Base-by-base conservation (phyloP, 2,329 filamentous ascomycete genomes). In the Nemania sp. region DNA sequence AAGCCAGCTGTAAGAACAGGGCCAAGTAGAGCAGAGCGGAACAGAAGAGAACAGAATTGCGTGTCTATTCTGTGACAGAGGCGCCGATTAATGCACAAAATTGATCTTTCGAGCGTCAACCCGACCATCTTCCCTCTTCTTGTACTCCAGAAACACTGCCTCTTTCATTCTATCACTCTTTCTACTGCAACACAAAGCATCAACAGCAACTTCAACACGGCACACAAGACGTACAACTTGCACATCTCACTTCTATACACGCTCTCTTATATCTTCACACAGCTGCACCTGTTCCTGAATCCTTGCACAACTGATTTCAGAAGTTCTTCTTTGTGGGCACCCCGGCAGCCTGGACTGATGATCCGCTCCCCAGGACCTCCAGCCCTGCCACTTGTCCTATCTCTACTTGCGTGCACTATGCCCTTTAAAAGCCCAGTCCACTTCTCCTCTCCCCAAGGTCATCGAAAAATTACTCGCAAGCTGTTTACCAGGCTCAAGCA, bases 401-500 rank as follows among this genome's bases (percentile, higher is more conserved):
- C 13, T 63, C 15, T 57, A 59, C 32, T 48, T 51, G n/a, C 55
- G 61, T 46, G 2, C 51, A 55, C 35, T 6, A 64, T 65, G 59
- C 21, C 63, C 46, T 18, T 57, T 34, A 35, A 5, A 47, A 17
- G 39, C 32, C 17, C 53, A 40, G 34, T 40, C n/a, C 56, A 45
- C 3, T 57, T 32, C 29, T 65, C 63, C 29, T 55, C 60, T 5
- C 46, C 54, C 2, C 57, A 61, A 43, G 60, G 64, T 2, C 62
- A 54, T 51, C 60, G 52, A 34, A 65, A 53, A 46, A 52, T 60
- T 40, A 63, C 54, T 18, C 62, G 63, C 13, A 64, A 59, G 35
- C 52, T 68, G 17, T 65, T 63, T 34, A 48, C 35, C n/a, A 64
- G 63, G 37, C 71, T 73, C 11, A 66, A 63, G 63, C 51, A 62